A percentile compares a stretch with the other conserved stretches of the same genome.
Conservation (phyloP, 257 asterid species). For the Misopates orontium region DNA sequence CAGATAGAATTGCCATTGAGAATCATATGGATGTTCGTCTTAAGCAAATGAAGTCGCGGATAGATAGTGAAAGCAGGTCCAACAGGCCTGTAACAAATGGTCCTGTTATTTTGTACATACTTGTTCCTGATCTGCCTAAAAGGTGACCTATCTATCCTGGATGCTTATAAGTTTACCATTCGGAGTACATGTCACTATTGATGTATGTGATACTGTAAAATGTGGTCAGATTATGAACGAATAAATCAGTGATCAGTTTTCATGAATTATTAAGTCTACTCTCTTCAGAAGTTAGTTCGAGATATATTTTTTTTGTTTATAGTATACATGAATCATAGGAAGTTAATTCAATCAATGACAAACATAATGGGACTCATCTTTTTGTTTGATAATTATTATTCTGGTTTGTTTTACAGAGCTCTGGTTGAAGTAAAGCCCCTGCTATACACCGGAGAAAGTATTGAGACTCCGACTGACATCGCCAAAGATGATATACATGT, state of each 20-base stretch:
- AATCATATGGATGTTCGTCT: constrained; percentile 50
- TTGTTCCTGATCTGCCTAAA: constrained; percentile 97
- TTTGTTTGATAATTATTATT: constrained; percentile 4
- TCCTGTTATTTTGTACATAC: constrained; percentile 66
- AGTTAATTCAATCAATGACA: background rate
- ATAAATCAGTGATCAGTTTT: background rate
- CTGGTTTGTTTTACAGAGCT: constrained; percentile 54
- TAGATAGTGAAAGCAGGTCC: constrained; percentile 41
- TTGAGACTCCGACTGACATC: constrained; percentile 36
- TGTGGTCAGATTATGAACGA: background rate
- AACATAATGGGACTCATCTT: constrained; percentile 1
- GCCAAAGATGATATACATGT: constrained; percentile 34
- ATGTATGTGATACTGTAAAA: background rate
- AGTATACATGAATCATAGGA: background rate
- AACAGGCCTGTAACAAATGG: constrained; percentile 33
- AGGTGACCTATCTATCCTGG: constrained; percentile 45
- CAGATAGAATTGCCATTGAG: constrained; percentile 61
- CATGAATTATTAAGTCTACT: background rate
- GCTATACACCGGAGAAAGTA: constrained; percentile 54
- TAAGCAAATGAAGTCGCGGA: constrained; percentile 52
- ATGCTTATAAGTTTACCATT: constrained; percentile 19
- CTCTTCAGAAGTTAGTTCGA: constrained; percentile 1
- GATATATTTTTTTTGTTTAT: constrained; percentile 17
- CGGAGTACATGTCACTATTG: constrained; percentile 6
- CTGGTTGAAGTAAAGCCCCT: constrained; percentile 86